Evolutionary conservation across 805 yeast genomes (phyloP).

Genomic region (Maudiozyma barnettii): DNA sequence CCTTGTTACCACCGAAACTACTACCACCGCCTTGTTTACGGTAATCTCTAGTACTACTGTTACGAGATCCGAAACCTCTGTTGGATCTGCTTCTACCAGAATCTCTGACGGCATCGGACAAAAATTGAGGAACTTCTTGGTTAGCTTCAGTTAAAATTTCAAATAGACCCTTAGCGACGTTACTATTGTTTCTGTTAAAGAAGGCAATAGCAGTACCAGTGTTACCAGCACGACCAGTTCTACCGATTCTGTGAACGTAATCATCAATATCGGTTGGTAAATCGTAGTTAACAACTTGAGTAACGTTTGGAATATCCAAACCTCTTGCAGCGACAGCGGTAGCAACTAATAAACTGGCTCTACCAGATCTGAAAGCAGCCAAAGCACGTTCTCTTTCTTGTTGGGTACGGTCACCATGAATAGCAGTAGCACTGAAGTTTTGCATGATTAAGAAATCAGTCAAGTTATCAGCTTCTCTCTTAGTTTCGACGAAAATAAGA

Average conservation of each 20-base stretch:
- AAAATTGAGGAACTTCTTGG: constrained; percentile 92
- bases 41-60: constrained; percentile 39
- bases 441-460: constrained; percentile 85
- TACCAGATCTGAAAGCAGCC: constrained; percentile 86
- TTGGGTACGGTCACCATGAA: constrained; percentile 99
- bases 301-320: constrained; percentile 97
- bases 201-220: constrained; percentile 97
- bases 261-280: constrained; percentile 96
- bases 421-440: constrained; percentile 93
- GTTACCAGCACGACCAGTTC: constrained; percentile 99
- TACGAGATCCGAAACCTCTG: constrained; percentile 36
- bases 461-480: constrained; percentile 94
- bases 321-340: constrained; percentile 99
- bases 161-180: constrained; percentile 77
- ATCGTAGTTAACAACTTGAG: constrained; percentile 95
- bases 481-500: constrained; percentile 93
- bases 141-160: constrained; percentile 90
- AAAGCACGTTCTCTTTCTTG: constrained; percentile 95
- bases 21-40: constrained; percentile 34
- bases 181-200: constrained; percentile 91
- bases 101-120: constrained; percentile 74
- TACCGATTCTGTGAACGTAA: constrained; percentile 98
- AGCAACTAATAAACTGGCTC: constrained; percentile 90
- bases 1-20: neutral
- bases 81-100: constrained; percentile 48